phyloP scores from a whole-genome alignment of 2,329 filamentous ascomycete genomes.

The Onygenales sp. region DNA sequence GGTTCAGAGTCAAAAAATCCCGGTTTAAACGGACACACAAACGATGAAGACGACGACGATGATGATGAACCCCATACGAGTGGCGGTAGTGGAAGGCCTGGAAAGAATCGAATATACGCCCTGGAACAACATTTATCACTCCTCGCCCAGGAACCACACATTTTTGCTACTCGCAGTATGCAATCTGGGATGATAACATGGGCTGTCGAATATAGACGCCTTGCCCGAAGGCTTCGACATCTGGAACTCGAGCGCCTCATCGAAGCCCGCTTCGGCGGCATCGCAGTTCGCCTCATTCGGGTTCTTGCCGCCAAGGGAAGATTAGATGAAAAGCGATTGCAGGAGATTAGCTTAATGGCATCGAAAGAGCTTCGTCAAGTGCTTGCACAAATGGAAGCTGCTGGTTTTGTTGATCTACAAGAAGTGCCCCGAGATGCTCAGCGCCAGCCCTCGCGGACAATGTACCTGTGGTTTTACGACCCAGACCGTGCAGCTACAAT shows the following conservation, averaged over 20 bases:
- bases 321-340: conserved; percentile 85
- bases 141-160: conserved; percentile 36
- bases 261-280: conserved; percentile 62
- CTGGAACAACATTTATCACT: conserved; percentile 37
- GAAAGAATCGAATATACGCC: conserved; percentile 21
- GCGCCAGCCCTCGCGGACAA: conserved; percentile 69
- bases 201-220: conserved; percentile 70
- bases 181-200: conserved; percentile 58
- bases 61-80: conserved; percentile 35
- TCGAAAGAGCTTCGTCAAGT: conserved; percentile 77
- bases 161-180: conserved; percentile 26
- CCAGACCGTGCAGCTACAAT: conserved; percentile 59
- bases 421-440: conserved; percentile 85
- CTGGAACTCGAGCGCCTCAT: conserved; percentile 75
- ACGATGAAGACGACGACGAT: conserved; percentile 31
- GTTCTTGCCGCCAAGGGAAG: conserved; percentile 82
- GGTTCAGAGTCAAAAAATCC: conserved; percentile 20
- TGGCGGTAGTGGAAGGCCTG: conserved; percentile 43
- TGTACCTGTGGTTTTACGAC: conserved; percentile 92
- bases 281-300: conserved; percentile 72
- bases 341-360: conserved; percentile 70
- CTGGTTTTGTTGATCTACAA: conserved; percentile 81
- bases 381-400: conserved; percentile 75
- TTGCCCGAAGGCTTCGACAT: conserved; percentile 63
- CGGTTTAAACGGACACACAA: conserved; percentile 35